Base-by-base conservation (phyloP, 148 eudicot genomes). In the Amaranthus hypochondriacus region DNA sequence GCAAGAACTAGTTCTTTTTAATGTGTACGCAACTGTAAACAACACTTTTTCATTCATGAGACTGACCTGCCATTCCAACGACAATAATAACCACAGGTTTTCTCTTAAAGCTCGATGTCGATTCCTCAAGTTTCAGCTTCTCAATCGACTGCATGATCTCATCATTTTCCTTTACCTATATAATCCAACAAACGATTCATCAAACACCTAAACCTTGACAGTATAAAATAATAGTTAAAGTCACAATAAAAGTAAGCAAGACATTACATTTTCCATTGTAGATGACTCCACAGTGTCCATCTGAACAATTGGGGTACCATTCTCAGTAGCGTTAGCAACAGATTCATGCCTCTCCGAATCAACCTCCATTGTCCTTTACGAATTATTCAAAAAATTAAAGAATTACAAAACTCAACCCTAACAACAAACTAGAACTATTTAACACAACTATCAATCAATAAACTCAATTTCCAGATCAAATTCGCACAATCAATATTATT, bases 31-130 rank as follows among this genome's bases (percentile, higher is more conserved):
- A 28, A 28, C 39, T 28, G 39, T 28, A 28, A 28, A 28, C 39
- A 28, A 28, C 39, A 28, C 39, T 28, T 28, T 28, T 48, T n/a
- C n/a, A 10, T 14, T 10, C 6, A 47, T 48, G 0, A 46, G 12
- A 76, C 70, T 62, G 51, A 95, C 98, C 97, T 75, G 96, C 97
- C 97, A 95, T 95, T 68, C 97, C 97, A 61, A 95, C 92, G 75
- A 95, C 96, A 73, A 95, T 87, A 61, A 95, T 82, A 73, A 95
- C 86, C 14, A 95, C 93, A 13, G 97, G 97, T 69, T 95, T 95
- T 64, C 59, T 79, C 84, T 90, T 92, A 69, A 92, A 92, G 39
- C 39, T 28, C 4, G 88, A 78, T 0, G 89, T 79, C 48, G 90
- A 8, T 51, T 79, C 89, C 54, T 81, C 88, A 62, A 90, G 84